Percentiles rank a stretch among this genome's conserved stretches.
Evolutionary conservation across 306 rosid genomes (phyloP).

Genomic region (Malus fusca): DNA sequence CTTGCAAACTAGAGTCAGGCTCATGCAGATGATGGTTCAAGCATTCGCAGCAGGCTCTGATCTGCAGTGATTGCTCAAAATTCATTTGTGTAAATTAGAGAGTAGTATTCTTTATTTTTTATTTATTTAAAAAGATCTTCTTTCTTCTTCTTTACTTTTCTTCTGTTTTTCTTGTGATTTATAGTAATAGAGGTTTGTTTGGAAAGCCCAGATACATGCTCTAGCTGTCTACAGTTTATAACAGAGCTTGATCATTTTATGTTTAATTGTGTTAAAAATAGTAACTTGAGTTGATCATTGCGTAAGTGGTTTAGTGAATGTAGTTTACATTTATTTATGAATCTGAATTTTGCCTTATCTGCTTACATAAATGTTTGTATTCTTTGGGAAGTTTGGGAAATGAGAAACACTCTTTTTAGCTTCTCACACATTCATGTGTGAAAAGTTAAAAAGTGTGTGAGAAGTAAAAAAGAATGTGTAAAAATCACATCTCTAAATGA

Average conservation of each 20-base stretch:
- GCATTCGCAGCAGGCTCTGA: conserved; percentile 34
- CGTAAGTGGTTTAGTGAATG: background rate
- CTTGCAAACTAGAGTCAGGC: conserved; percentile 62
- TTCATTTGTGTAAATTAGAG: conserved; percentile 8
- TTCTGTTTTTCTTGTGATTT: background rate
- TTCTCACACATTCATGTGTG: too few relatives aligned
- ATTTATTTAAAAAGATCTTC: background rate
- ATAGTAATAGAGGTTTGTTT: background rate
- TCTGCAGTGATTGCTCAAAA: background rate
- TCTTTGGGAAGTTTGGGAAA: too few relatives aligned
- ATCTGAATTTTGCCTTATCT: too few relatives aligned
- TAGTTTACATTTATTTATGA: too few relatives aligned
- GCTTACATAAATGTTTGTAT: too few relatives aligned
- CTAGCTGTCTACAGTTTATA: background rate
- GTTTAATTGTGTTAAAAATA: background rate
- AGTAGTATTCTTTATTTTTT: background rate
- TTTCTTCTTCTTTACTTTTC: background rate
- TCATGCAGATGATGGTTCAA: conserved; percentile 74
- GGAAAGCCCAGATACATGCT: background rate
- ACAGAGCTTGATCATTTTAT: background rate
- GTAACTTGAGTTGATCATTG: background rate
- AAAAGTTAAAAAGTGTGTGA: too few relatives aligned
- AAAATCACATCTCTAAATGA: too few relatives aligned
- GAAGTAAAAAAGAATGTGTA: too few relatives aligned
- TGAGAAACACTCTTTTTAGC: too few relatives aligned